A percentile compares a stretch with the other conserved stretches of the same genome.
phyloP scores from a whole-genome alignment of 2,329 filamentous ascomycete species.

The Cytospora paraplurivora region DNA sequence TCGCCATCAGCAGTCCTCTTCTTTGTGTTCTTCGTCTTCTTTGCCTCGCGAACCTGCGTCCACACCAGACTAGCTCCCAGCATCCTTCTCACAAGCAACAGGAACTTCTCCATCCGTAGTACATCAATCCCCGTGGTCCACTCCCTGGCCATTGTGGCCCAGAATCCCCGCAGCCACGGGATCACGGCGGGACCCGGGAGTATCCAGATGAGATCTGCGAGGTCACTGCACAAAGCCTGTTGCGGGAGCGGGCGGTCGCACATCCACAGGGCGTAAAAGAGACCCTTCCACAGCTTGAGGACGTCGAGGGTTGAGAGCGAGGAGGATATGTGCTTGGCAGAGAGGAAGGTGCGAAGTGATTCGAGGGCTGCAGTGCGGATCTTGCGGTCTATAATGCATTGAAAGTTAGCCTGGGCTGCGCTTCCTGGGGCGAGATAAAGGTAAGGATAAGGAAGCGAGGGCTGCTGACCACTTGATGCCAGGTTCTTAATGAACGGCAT shows the following conservation, averaged over 20 bases:
- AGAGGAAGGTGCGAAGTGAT: conserved; percentile 77
- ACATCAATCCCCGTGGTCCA: conserved; percentile 70
- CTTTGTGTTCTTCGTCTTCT: conserved; percentile 32
- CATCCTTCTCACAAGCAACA: conserved; percentile 79
- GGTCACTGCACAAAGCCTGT: conserved; percentile 77
- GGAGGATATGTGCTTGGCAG: conserved; percentile 52
- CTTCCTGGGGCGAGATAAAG: conserved; percentile 4
- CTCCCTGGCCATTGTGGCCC: conserved; percentile 68
- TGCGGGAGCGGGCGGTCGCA: conserved; percentile 86
- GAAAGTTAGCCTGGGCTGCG: neutral
- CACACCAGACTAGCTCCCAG: conserved; percentile 69
- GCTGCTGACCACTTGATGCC: conserved; percentile 73
- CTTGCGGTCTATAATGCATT: conserved; percentile 65
- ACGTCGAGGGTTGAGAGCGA: conserved; percentile 69
- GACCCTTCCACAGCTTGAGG: conserved; percentile 90
- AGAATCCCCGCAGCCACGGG: conserved; percentile 65
- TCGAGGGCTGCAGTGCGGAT: conserved; percentile 75
- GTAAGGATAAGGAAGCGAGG: conserved; percentile 15
- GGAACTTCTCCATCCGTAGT: conserved; percentile 87
- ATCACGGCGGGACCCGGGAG: conserved; percentile 51
- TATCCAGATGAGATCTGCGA: conserved; percentile 68
- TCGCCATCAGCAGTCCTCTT: conserved; percentile 36
- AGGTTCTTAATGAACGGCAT: conserved; percentile 82
- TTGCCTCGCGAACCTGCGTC: conserved; percentile 37
- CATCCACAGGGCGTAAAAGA: conserved; percentile 95